Conservation (phyloP, 2,329 filamentous ascomycete species). For the Colletotrichum siamense region DNA sequence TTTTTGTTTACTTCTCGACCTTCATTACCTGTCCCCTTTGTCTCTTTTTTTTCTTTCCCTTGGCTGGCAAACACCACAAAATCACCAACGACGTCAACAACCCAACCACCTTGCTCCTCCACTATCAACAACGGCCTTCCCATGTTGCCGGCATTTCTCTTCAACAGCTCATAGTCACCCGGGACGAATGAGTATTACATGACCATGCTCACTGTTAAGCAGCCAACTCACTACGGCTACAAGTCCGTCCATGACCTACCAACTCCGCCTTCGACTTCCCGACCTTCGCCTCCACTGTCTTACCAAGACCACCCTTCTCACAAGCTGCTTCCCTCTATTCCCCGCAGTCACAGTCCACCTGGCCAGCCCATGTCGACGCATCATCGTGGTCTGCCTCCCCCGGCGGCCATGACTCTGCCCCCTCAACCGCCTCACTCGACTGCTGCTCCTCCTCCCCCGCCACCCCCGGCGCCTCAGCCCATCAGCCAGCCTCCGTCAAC, state of each 20-base stretch:
- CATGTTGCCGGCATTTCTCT: neutral
- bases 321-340: slow-evolving; percentile 43
- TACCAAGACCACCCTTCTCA: slow-evolving; percentile 50
- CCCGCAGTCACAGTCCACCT: slow-evolving; percentile 52
- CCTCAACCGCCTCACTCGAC: slow-evolving; percentile 43
- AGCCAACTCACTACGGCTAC: slow-evolving; percentile 64
- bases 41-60: slow-evolving; percentile 2
- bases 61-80: neutral
- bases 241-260: slow-evolving; percentile 67
- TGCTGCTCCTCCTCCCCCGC: slow-evolving; percentile 16
- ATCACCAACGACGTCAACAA: neutral
- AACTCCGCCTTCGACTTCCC: slow-evolving; percentile 61
- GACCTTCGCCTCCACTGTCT: slow-evolving; percentile 59
- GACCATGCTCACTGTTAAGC: slow-evolving; percentile 68
- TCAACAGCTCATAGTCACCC: slow-evolving; percentile 7
- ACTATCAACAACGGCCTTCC: slow-evolving; percentile 1
- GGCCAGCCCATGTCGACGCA: slow-evolving; percentile 70
- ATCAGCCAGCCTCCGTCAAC: slow-evolving; percentile 33
- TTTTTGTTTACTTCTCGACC: slow-evolving; percentile 26
- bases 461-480: slow-evolving; percentile 23
- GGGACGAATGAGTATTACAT: slow-evolving; percentile 27
- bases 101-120: neutral
- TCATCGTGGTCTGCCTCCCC: slow-evolving; percentile 73
- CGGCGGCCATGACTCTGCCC: slow-evolving; percentile 68
- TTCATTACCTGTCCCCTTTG: slow-evolving; percentile 22